phyloP scores from a whole-genome alignment of 1,284 basidiomycete genomes.

The Cutaneotrichosporon cavernicola region DNA sequence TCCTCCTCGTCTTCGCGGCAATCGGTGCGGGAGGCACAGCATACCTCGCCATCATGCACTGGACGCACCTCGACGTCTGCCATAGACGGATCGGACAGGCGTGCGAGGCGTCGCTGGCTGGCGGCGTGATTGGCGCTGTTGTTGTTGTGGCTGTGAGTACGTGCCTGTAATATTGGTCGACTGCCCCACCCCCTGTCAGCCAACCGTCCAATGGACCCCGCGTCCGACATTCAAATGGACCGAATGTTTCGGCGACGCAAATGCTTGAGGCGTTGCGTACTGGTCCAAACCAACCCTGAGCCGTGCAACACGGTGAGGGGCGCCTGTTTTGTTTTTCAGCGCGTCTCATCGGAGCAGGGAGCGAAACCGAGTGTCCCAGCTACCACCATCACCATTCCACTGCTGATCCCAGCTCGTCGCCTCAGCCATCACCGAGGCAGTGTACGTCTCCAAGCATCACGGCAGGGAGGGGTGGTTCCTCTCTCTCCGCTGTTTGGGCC shows the following conservation, averaged over 20 bases:
- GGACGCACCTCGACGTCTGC: background rate
- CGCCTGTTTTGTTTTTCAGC: too few relatives aligned
- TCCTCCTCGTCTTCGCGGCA: background rate
- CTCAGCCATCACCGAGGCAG: background rate
- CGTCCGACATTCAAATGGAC: too few relatives aligned
- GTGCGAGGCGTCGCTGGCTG: background rate
- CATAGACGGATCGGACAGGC: background rate
- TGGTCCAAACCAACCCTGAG: too few relatives aligned
- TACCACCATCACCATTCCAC: too few relatives aligned
- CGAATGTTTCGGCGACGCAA: too few relatives aligned
- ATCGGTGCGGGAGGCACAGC: background rate
- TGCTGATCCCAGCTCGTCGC: background rate
- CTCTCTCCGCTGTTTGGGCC: background rate
- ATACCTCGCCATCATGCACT: background rate
- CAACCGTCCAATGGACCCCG: too few relatives aligned
- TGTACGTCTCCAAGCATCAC: background rate
- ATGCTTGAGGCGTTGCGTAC: too few relatives aligned
- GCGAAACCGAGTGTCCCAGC: too few relatives aligned
- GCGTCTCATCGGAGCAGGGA: too few relatives aligned
- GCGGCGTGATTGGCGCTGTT: background rate
- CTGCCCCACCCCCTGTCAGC: background rate
- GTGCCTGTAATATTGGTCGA: background rate
- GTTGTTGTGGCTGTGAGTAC: background rate
- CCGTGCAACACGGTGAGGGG: too few relatives aligned
- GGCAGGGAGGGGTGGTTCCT: constrained; percentile 1